Percentiles rank a stretch among this genome's conserved stretches.
These are phyloP conservation scores for Colletotrichum brevisporum DNA, from an alignment of 2,329 filamentous ascomycete species.

Conservation along the genomic window DNA sequence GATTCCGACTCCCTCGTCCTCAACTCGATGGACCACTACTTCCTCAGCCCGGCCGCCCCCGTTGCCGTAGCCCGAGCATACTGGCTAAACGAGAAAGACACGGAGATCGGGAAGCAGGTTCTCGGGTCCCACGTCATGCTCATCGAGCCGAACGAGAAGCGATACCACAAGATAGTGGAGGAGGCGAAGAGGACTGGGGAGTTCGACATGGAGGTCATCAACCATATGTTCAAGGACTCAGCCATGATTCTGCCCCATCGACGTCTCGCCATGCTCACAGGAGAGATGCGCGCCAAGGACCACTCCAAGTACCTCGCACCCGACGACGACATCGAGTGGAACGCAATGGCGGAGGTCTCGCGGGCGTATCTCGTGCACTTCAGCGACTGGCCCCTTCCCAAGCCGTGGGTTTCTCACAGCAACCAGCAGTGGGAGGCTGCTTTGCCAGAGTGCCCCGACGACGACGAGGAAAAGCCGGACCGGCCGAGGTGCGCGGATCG, in stretches of 20 bases:
- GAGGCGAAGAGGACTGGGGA: slow-evolving; percentile 52
- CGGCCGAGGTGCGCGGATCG: neutral
- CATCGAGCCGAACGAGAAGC: slow-evolving; percentile 60
- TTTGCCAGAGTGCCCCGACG: neutral
- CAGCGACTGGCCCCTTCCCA: slow-evolving; percentile 79
- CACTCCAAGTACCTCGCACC: slow-evolving; percentile 63
- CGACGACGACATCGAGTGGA: slow-evolving; percentile 68
- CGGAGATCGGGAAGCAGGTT: slow-evolving; percentile 52
- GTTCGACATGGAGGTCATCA: slow-evolving; percentile 79
- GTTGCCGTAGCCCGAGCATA: slow-evolving; percentile 81
- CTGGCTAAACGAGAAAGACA: slow-evolving; percentile 66
- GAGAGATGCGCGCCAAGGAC: slow-evolving; percentile 69
- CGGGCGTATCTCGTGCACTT: slow-evolving; percentile 79
- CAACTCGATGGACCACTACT: slow-evolving; percentile 77
- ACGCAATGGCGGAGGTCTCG: slow-evolving; percentile 63
- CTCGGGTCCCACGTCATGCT: slow-evolving; percentile 69
- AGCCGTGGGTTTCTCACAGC: slow-evolving; percentile 58
- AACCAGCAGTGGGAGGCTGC: slow-evolving; percentile 8
- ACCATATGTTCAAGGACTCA: slow-evolving; percentile 70
- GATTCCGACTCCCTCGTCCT: slow-evolving; percentile 76
- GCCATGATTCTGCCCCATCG: slow-evolving; percentile 76
- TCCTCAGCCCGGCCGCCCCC: slow-evolving; percentile 72
- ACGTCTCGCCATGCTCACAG: slow-evolving; percentile 71
- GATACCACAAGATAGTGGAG: slow-evolving; percentile 55
- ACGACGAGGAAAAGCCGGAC: neutral